Conservation (phyloP, 2,329 filamentous ascomycete genomes). For the Alternaria gaisen region DNA sequence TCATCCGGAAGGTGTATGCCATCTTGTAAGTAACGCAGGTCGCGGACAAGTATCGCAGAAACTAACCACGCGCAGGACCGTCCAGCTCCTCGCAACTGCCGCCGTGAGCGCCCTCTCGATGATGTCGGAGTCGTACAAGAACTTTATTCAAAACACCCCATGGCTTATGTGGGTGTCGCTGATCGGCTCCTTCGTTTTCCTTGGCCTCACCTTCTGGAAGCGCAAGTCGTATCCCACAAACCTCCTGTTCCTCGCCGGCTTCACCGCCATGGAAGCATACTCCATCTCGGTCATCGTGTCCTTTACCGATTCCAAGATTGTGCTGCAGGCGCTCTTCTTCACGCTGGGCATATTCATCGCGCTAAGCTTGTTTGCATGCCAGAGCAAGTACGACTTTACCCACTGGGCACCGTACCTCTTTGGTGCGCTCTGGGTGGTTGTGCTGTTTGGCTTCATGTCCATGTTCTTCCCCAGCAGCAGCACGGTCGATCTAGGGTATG, state of each 20-base stretch:
- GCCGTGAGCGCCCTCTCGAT: conserved; percentile 85
- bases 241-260: conserved; percentile 87
- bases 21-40: conserved; percentile 70
- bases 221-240: conserved; percentile 84
- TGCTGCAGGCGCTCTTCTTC: conserved; percentile 88
- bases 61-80: conserved; percentile 64
- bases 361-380: conserved; percentile 85
- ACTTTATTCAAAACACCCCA: conserved; percentile 84
- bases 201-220: conserved; percentile 52
- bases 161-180: conserved; percentile 89
- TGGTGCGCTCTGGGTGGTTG: conserved; percentile 85
- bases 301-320: conserved; percentile 84
- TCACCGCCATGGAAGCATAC: conserved; percentile 94
- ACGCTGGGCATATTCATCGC: conserved; percentile 74
- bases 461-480: conserved; percentile 86
- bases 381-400: conserved; percentile 98
- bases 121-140: conserved; percentile 79
- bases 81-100: conserved; percentile 87
- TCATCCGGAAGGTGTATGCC: conserved; percentile 95
- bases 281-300: conserved; percentile 90
- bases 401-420: conserved; percentile 96
- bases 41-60: neutral
- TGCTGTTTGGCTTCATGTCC: conserved; percentile 93
- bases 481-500: conserved; percentile 85
- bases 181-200: conserved; percentile 47